Evolutionary conservation across 2,329 filamentous ascomycete species (phyloP), one percentile per base, ranked within the genome.

Genomic region (Colletotrichum filicis): DNA sequence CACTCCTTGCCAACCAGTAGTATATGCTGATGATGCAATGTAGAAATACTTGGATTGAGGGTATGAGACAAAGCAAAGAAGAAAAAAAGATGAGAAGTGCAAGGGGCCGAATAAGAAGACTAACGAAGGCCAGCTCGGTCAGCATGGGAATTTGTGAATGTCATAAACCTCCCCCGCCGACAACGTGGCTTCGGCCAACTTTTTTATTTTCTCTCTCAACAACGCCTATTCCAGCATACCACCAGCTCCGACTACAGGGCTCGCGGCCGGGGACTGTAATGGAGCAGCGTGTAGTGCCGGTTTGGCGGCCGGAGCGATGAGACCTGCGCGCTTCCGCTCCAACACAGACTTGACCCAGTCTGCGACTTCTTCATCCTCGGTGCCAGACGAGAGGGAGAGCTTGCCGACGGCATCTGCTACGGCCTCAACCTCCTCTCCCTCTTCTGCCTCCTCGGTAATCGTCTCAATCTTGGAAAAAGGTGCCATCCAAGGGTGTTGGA

Each of bases 221-320:
- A 30, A 46, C 22, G n/a, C 58, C 35, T 65, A 71, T 26, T 61
- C 52, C 59, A 55, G n/a, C 32, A 35, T 37, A 57, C 37, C 24
- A 9, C 49, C 42, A 5, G 68, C 22, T 42, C 49, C 67, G 8
- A 63, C 58, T 12, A 78, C 42, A 4, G 86, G 85, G 66, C 85
- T 88, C n/a, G 79, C 78, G 24, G 84, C 74, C 1, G 90, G 88
- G 76, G 67, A 95, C 90, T 98, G 94, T 57, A 98, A 83, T 1
- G 95, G 94, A 28, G 94, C 96, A 5, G 94, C 92, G 81, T 98
- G 97, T 74, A 98, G 84, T 3, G 97, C 95, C 19, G 97, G 97
- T 79, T 93, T 94, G 61, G 87, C 86, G 19, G 83, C 81, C 61
- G 85, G 86, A 5, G 85, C 86, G 52, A 83, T 79, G 46, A 84